Conservation (phyloP, 2,329 filamentous ascomycete species). For the Aspergillus amoenus region DNA sequence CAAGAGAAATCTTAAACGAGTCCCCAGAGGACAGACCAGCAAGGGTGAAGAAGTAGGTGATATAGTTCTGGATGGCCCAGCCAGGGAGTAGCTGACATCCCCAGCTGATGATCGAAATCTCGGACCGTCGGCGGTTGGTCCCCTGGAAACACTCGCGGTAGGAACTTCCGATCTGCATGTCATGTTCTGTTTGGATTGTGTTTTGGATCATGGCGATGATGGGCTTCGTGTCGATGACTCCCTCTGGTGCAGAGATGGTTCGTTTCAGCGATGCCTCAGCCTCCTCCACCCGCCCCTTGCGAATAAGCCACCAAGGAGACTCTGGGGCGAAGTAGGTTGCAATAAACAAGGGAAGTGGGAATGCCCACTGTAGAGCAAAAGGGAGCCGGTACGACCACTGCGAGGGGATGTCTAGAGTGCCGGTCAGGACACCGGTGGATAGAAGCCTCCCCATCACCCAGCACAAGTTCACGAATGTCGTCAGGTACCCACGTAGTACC, state of each 20-base stretch:
- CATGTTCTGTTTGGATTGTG: conserved; percentile 34
- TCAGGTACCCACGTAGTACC: conserved; percentile 38
- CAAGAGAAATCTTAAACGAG: background rate
- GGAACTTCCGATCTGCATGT: conserved; percentile 18
- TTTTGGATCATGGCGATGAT: conserved; percentile 37
- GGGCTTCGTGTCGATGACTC: background rate
- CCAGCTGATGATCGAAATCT: conserved; percentile 41
- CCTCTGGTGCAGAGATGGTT: background rate
- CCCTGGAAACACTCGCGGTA: conserved; percentile 33
- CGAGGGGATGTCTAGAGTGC: conserved; percentile 40
- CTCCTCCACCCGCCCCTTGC: conserved; percentile 22
- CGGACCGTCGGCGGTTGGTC: conserved; percentile 38
- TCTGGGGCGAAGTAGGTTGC: conserved; percentile 46
- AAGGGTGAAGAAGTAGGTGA: conserved; percentile 36
- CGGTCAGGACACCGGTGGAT: conserved; percentile 46
- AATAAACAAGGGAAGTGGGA: conserved; percentile 47
- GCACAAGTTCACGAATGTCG: conserved; percentile 41
- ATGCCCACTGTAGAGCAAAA: conserved; percentile 50
- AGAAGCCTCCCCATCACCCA: conserved; percentile 48
- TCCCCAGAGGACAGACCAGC: conserved; percentile 29
- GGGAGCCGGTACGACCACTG: conserved; percentile 52
- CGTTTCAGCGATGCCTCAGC: background rate
- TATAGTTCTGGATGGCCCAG: conserved; percentile 32
- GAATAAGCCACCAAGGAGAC: conserved; percentile 50
- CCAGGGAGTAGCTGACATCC: conserved; percentile 34